Percentiles rank a stretch among this genome's conserved stretches.
Conservation (phyloP, 108 stramenopile genomes). For the Conticribra weissflogii region DNA sequence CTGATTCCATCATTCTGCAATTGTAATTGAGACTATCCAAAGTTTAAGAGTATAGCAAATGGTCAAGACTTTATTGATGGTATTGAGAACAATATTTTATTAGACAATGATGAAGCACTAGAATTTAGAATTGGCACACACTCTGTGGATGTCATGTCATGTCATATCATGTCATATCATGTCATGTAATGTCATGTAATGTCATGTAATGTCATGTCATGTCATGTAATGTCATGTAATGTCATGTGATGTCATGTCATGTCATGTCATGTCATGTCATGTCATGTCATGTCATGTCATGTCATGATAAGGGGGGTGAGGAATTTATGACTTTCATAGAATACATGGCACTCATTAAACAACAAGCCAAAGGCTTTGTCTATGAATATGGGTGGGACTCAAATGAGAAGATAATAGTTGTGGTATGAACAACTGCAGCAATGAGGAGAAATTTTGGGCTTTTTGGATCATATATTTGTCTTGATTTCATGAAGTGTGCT, state of each 20-base stretch:
- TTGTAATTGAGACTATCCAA: neutral
- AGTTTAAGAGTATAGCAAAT: neutral
- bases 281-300: no score
- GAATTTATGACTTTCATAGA: conserved; percentile 22
- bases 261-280: no score
- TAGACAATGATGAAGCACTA: neutral
- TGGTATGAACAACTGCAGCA: conserved; percentile 20
- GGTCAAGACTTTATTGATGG: neutral
- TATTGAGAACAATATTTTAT: neutral
- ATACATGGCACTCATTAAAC: conserved; percentile 9
- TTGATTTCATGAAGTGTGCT: conserved; percentile 30
- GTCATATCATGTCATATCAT: no score
- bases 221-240: no score
- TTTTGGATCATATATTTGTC: conserved; percentile 10
- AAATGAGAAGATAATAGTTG: conserved; percentile 10
- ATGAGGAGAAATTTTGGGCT: conserved; percentile 32
- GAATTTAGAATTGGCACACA: conserved; percentile 4
- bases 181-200: no score
- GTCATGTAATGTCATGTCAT: no score
- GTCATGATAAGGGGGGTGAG: neutral
- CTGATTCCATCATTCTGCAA: neutral
- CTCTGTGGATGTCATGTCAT: conserved; percentile 1
- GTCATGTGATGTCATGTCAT: no score
- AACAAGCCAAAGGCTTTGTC: conserved; percentile 18
- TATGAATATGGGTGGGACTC: neutral